Conservation (phyloP, 2,329 filamentous ascomycete genomes). For the Pseudogymnoascus destructans region DNA sequence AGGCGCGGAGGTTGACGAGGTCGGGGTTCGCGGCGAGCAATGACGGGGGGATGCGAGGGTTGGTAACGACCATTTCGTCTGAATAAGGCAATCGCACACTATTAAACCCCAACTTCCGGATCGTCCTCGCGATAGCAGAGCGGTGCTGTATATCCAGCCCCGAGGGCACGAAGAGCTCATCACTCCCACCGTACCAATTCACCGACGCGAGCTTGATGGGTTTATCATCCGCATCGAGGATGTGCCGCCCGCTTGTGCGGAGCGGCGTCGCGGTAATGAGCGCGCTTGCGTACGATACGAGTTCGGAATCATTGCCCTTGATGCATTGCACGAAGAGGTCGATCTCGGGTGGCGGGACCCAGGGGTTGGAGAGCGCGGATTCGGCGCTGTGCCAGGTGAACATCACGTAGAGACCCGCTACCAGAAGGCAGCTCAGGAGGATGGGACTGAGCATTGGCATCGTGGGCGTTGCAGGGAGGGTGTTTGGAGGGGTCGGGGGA, state of each 20-base stretch:
- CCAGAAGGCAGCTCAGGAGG: not conserved
- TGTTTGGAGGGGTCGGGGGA: not conserved
- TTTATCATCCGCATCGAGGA: conserved; percentile 43
- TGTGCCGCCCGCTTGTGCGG: conserved; percentile 43
- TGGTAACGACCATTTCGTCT: conserved; percentile 51
- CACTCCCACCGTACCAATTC: conserved; percentile 61
- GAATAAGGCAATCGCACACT: conserved; percentile 56
- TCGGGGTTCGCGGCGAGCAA: conserved; percentile 47
- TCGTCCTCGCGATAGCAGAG: conserved; percentile 43
- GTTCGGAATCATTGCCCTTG: not conserved
- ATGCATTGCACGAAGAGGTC: conserved; percentile 2
- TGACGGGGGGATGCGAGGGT: conserved; percentile 40
- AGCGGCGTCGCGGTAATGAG: conserved; percentile 34
- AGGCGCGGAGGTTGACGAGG: conserved; percentile 39
- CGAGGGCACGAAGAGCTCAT: conserved; percentile 50
- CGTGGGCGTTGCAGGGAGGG: not conserved
- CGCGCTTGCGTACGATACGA: not conserved
- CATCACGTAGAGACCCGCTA: not conserved
- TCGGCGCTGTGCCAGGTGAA: not conserved
- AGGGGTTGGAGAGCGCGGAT: not conserved
- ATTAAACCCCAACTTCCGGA: conserved; percentile 53
- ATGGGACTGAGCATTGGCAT: not conserved
- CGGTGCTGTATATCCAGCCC: conserved; percentile 52
- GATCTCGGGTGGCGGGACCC: not conserved
- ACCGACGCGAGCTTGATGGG: conserved; percentile 50